Evolutionary conservation across 352 stramenopile genomes (phyloP), one percentile per base, ranked within the genome.

Genomic region (Phytophthora sp.): DNA sequence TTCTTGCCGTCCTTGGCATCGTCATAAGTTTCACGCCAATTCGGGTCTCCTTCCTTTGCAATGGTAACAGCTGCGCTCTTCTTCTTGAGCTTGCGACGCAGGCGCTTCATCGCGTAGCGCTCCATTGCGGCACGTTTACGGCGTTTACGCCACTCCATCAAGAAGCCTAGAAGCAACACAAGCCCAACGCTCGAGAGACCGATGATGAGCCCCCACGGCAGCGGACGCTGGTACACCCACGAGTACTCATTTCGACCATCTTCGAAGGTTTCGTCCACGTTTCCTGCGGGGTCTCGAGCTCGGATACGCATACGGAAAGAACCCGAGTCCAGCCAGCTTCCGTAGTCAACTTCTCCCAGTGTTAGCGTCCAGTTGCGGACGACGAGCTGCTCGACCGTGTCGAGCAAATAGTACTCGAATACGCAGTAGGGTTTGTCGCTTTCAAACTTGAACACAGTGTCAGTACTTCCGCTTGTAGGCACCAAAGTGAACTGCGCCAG

Each of bases 31-130:
- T 89, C 79, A 3, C 84, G 69, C 86, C 87, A 95, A 69, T 96
- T 86, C 0, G 73, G 79, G 24, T 93, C 86, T 1, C 72, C 74
- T 13, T 83, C 62, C 16, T 69, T 79, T 54, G 3, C 98, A 26
- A 89, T 84, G 54, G 96, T 84, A 63, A 98, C 88, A n/a, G 88
- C 91, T 13, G 56, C 79, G 56, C 93, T 88, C 36, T 83, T 89
- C 62, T 82, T 87, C 66, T 98, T 98, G 64, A 98, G 91, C 63
- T 98, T 98, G 46, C 95, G 77, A 4, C 93, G 80, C 85, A 98
- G 96, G 49, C 94, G 88, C 69, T 98, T 97, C 77, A 98, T 96
- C 4, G 93, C 91, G 65, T 98, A 98, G n/a, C 90, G 86, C 63
- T 98, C 89, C 76, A 98, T 94, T 18, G 90, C 93, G 18, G 81